Conservation (phyloP, 345 rosid species). For the Rhodamnia argentea region DNA sequence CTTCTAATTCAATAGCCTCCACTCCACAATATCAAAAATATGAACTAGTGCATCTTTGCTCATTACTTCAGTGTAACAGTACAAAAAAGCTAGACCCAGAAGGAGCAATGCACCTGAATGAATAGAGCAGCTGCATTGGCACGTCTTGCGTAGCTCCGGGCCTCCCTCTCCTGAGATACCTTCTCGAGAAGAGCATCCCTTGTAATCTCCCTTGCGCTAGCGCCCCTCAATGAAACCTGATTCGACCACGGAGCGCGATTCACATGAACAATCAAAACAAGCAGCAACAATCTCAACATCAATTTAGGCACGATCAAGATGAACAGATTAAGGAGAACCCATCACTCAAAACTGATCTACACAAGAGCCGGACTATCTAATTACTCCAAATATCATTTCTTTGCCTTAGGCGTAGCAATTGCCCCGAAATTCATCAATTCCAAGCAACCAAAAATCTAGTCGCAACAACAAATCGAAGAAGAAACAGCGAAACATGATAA, state of each 20-base stretch:
- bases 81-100: neutral
- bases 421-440: neutral
- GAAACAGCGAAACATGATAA: neutral
- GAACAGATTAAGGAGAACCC: neutral
- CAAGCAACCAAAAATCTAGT: neutral
- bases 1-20: neutral
- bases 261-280: neutral
- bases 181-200: slow-evolving; percentile 87
- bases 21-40: neutral
- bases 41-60: neutral
- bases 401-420: neutral
- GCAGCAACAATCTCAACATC: neutral
- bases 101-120: slow-evolving; percentile 46
- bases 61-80: neutral
- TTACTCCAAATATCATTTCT: neutral
- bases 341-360: neutral
- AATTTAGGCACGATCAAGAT: neutral
- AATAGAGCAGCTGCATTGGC: slow-evolving; percentile 56
- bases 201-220: slow-evolving; percentile 78
- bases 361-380: neutral
- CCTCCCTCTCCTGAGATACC: slow-evolving; percentile 77
- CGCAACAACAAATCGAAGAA: neutral
- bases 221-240: slow-evolving; percentile 93
- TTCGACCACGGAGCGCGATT: neutral
- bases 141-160: slow-evolving; percentile 63